Base-by-base conservation (phyloP, 768 basidiomycete species). In the Lactarius sp. region DNA sequence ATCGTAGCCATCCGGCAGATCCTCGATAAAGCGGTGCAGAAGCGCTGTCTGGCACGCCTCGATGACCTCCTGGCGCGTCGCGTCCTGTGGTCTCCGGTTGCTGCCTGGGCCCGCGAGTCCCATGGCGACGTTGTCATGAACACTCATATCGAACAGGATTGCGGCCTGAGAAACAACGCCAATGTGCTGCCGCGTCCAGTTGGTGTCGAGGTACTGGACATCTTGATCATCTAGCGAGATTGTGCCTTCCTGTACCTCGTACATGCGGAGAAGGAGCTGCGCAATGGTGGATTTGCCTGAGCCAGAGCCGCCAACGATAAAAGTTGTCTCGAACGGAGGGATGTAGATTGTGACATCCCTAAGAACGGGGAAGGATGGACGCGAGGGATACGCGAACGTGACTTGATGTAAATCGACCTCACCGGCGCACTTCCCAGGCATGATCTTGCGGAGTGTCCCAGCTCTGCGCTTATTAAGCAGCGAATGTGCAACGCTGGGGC, bases 61-160 rank as follows among this genome's bases (percentile, higher is more conserved):
- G 49, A 87, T 80, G 2, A 98, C 91, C 72, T 94, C 87, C 18
- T 78, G 76, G 42, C 85, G 75, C 1, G 81, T 82, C 20, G 86
- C 86, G 27, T 83, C 79, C 59, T 80, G 75, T 1, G 79, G 79
- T 4, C 71, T 66, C 36, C 79, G 73, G 20, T 71, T 69, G 67
- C 73, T 73, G 37, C 71, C 75, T 9, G 73, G 71, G 6, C 83
- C 84, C 7, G 84, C 83, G 5, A 86, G 75, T 4, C 86, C 92
- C 62, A 96, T 81, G 0, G 90, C 89, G 63, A 97, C 82, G 69
- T 98, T 98, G 68, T 95, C 90, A 69, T 89, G 87, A 1, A 98
- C 78, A 13, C 78, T 86, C 70, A 86, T 83, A 57, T 90, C 88
- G 68, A 93, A 92, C 4, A 97, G 76, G 52, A 94, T 85, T 34